phyloP scores from a whole-genome alignment of 225 moss, liverwort and hornwort species.

The Thuidium tamariscinum region DNA sequence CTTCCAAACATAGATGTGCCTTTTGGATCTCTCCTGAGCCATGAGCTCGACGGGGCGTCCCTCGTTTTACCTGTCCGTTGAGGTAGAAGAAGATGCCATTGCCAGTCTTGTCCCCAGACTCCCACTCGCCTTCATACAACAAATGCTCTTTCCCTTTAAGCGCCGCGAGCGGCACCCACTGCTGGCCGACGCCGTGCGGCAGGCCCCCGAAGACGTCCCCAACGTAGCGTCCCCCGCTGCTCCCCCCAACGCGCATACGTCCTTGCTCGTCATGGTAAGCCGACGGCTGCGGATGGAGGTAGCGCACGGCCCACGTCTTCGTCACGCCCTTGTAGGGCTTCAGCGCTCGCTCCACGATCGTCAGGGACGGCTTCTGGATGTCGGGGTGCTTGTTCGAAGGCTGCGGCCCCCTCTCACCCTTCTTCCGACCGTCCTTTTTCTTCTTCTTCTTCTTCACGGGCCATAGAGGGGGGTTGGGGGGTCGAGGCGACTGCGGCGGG shows the following conservation, averaged over 20 bases:
- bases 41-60: not conserved
- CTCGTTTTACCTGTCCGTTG: conserved; percentile 54
- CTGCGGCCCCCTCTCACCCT: conserved; percentile 15
- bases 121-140: conserved; percentile 84
- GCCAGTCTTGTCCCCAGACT: conserved; percentile 62
- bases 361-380: conserved; percentile 46
- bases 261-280: conserved; percentile 69
- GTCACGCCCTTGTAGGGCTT: conserved; percentile 26
- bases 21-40: not conserved
- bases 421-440: conserved; percentile 16
- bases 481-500: not conserved
- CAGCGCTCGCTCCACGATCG: conserved; percentile 40
- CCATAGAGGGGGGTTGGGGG: not conserved
- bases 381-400: conserved; percentile 63
- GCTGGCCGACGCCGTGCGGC: conserved; percentile 82
- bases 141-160: conserved; percentile 30
- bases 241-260: conserved; percentile 53
- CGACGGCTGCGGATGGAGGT: conserved; percentile 23
- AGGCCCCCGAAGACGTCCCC: conserved; percentile 73
- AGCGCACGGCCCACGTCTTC: conserved; percentile 14
- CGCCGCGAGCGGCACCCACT: conserved; percentile 42
- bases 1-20: not conserved
- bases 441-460: conserved; percentile 8
- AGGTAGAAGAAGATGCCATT: conserved; percentile 57
- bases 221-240: conserved; percentile 54